phyloP scores from a whole-genome alignment of 148 eudicot species.

The Camellia granthamiana region DNA sequence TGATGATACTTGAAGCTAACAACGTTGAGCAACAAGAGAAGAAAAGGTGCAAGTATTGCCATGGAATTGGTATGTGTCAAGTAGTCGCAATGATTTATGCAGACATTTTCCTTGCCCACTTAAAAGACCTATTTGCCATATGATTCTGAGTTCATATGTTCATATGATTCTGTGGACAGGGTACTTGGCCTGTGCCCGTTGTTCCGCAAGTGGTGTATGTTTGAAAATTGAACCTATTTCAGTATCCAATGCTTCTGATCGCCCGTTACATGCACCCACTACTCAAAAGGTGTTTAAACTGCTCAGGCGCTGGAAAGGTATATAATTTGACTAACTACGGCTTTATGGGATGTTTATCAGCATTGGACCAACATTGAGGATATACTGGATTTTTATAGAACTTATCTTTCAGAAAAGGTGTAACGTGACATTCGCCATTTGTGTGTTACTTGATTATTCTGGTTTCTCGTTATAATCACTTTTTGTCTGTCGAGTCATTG shows the following conservation, averaged over 20 bases:
- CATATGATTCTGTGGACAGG: conserved; percentile 37
- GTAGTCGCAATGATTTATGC: background rate
- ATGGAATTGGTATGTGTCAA: conserved; percentile 69
- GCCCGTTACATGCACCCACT: conserved; percentile 68
- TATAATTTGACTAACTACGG: conserved; percentile 9
- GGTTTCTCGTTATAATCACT: background rate
- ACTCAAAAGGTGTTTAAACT: conserved; percentile 72
- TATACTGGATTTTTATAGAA: background rate
- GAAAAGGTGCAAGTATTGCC: conserved; percentile 95
- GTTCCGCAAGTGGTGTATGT: conserved; percentile 83
- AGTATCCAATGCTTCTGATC: conserved; percentile 45
- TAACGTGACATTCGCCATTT: background rate
- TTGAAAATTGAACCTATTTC: conserved; percentile 75
- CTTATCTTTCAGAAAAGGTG: background rate
- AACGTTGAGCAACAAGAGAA: conserved; percentile 92
- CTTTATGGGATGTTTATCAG: background rate
- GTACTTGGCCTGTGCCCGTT: conserved; percentile 90
- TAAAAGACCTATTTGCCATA: background rate
- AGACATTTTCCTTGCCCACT: background rate
- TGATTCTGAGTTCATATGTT: background rate
- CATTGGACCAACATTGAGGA: background rate
- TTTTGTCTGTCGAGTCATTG: background rate
- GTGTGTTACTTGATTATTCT: background rate
- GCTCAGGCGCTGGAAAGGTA: conserved; percentile 97
- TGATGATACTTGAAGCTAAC: conserved; percentile 86